phyloP scores from a whole-genome alignment of 208 protist genomes.

The Trichomonas tenax region DNA sequence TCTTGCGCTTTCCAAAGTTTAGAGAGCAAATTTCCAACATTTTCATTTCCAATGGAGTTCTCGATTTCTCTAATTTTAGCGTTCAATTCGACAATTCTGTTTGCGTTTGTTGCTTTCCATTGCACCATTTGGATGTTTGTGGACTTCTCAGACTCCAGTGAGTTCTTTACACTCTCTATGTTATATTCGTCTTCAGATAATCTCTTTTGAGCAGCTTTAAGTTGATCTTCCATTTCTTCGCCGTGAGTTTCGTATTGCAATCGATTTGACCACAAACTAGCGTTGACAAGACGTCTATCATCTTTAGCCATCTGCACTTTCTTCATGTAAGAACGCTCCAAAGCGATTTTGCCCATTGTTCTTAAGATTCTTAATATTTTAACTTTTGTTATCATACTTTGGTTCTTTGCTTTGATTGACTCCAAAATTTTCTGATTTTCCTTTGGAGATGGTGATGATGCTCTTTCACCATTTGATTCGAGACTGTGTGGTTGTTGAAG shows the following conservation, averaged over 20 bases:
- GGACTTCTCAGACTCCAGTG: neutral
- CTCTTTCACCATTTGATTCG: neutral
- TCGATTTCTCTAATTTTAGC: neutral
- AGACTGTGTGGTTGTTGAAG: neutral
- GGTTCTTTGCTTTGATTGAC: neutral
- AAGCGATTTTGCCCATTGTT: neutral
- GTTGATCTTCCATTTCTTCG: neutral
- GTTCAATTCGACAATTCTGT: neutral
- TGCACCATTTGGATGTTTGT: neutral
- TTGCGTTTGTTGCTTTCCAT: neutral
- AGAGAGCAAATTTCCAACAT: neutral
- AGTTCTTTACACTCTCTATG: neutral
- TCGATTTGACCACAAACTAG: neutral
- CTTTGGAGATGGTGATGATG: neutral
- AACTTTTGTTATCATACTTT: neutral
- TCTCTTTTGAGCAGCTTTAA: neutral
- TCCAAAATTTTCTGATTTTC: neutral
- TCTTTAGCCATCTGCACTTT: neutral
- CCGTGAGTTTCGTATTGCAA: neutral
- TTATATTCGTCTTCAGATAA: neutral
- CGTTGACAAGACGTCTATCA: neutral
- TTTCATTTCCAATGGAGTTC: neutral
- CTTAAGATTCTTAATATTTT: neutral
- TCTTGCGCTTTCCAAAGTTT: neutral
- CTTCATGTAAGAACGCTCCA: neutral